Base-by-base conservation (phyloP, 495 filamentous ascomycete species). In the Penicillium cataractarum region DNA sequence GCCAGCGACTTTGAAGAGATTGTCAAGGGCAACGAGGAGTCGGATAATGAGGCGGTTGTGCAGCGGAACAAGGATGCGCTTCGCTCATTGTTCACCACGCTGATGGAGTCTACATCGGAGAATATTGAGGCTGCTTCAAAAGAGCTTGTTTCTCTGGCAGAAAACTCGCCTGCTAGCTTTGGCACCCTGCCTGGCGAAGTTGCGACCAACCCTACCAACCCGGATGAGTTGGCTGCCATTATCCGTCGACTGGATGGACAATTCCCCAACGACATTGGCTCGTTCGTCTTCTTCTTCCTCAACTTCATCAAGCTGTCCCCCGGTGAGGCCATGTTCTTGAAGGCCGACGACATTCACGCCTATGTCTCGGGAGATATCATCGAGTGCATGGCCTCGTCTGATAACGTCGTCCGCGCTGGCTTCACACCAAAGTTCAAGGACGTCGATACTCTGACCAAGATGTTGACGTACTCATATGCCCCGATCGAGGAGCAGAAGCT, bases 381-480 rank as follows among this genome's bases (percentile, higher is more conserved):
- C 67, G 95, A 99, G 78, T 98, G 95, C 82, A 99, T 99, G 95
- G 95, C 95, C 2, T 90, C 92, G 22, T 96, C 91, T 35, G 95
- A 99, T 79, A 99, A 99, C 64, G 95, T 99, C 7, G 93, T 99
- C 22, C 93, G 95, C 33, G 95, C 95, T 2, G 95, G 95, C 21
- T 93, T 99, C 73, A 99, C 95, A 0, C 95, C 95, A 10, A 99
- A 99, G 76, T 98, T 94, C 84, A 97, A 97, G 80, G 95, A 99
- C 67, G 92, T 97, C 49, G 82, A 87, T 50, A 97, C 92, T 3
- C 83, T 99, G n/a, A 90, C 93, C 37, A 80, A 83, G 62, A 96
- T 97, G 90, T 80, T 99, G 57, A 98, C 95, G 0, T 99, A 99
- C 80, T 87, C 84, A 55, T 97, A 95, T 67, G 93, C 94, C 2